Conservation (phyloP, 352 stramenopile species). For the Pythium phragmitis region DNA sequence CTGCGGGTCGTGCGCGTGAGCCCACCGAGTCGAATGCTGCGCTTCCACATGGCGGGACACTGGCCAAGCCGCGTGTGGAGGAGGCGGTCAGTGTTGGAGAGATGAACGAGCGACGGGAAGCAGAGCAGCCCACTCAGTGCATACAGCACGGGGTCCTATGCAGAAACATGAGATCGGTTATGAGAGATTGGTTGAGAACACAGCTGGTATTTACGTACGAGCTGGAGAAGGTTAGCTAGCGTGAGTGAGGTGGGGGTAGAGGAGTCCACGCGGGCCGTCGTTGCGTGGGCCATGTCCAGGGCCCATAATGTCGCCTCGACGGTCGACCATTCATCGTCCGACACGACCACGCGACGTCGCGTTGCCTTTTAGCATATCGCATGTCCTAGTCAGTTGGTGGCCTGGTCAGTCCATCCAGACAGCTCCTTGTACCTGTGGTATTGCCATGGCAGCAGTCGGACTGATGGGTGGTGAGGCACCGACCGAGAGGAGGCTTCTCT, state of each 20-base stretch:
- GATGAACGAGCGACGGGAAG: slow-evolving; percentile 14
- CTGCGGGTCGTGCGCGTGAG: slow-evolving; percentile 46
- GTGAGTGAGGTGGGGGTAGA: not conserved
- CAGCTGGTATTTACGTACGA: slow-evolving; percentile 5
- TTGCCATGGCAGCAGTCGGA: slow-evolving; percentile 5
- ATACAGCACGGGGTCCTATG: slow-evolving; percentile 8
- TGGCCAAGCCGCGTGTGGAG: slow-evolving; percentile 39
- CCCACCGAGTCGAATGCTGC: slow-evolving; percentile 57
- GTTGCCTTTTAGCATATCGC: not conserved
- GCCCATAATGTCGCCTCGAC: slow-evolving; percentile 65
- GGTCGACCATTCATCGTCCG: slow-evolving; percentile 39
- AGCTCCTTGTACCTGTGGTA: slow-evolving; percentile 1
- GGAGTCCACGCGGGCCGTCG: not conserved
- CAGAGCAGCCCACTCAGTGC: slow-evolving; percentile 16
- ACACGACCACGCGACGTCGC: slow-evolving; percentile 6
- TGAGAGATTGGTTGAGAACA: not conserved
- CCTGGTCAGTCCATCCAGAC: not conserved
- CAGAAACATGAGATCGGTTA: not conserved
- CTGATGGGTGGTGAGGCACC: slow-evolving; percentile 7
- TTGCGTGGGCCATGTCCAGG: slow-evolving; percentile 33
- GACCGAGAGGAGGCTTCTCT: slow-evolving; percentile 2
- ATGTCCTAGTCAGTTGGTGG: not conserved
- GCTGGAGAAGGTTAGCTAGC: slow-evolving; percentile 3
- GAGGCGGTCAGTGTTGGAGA: slow-evolving; percentile 44
- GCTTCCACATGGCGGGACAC: slow-evolving; percentile 71